These are phyloP conservation scores for Phytophthora boehmeriae DNA, from an alignment of 352 stramenopile species.

Conservation along the genomic window DNA sequence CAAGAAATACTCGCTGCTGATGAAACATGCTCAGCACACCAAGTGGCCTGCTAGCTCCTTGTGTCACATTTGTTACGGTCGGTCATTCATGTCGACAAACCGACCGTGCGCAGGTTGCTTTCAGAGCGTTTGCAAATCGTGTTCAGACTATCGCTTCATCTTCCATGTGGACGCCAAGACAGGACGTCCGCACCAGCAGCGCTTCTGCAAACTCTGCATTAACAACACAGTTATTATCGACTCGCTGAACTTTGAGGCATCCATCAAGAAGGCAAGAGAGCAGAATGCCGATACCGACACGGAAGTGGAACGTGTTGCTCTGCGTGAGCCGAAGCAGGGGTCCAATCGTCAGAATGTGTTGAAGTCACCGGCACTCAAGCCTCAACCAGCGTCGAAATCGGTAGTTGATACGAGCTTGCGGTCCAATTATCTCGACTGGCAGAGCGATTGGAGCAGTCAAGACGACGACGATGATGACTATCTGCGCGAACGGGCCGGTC, in stretches of 20 bases:
- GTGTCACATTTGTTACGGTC: slow-evolving; percentile 53
- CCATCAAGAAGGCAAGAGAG: slow-evolving; percentile 24
- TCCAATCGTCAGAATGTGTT: slow-evolving; percentile 25
- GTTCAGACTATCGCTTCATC: slow-evolving; percentile 50
- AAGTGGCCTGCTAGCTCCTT: slow-evolving; percentile 38
- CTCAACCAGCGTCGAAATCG: slow-evolving; percentile 23
- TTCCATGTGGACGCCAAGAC: slow-evolving; percentile 51
- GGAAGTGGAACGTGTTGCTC: slow-evolving; percentile 21
- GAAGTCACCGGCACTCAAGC: slow-evolving; percentile 19
- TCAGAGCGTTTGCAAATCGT: slow-evolving; percentile 55
- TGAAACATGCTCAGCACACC: slow-evolving; percentile 37
- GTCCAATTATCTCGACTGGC: slow-evolving; percentile 45
- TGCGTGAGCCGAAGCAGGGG: slow-evolving; percentile 13
- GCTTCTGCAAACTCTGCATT: slow-evolving; percentile 57
- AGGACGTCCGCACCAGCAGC: slow-evolving; percentile 38
- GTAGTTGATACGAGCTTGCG: slow-evolving; percentile 31
- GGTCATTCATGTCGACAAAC: slow-evolving; percentile 45
- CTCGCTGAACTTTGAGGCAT: slow-evolving; percentile 37
- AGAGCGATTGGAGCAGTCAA: slow-evolving; percentile 43
- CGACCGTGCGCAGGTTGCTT: slow-evolving; percentile 47
- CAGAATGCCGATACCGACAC: slow-evolving; percentile 27
- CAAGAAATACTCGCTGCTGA: slow-evolving; percentile 48
- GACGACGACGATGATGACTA: slow-evolving; percentile 47
- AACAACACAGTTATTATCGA: slow-evolving; percentile 42
- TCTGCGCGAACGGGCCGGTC: slow-evolving; percentile 22